phyloP scores from a whole-genome alignment of 2,329 filamentous ascomycete species.

The Pseudogymnoascus sp. region DNA sequence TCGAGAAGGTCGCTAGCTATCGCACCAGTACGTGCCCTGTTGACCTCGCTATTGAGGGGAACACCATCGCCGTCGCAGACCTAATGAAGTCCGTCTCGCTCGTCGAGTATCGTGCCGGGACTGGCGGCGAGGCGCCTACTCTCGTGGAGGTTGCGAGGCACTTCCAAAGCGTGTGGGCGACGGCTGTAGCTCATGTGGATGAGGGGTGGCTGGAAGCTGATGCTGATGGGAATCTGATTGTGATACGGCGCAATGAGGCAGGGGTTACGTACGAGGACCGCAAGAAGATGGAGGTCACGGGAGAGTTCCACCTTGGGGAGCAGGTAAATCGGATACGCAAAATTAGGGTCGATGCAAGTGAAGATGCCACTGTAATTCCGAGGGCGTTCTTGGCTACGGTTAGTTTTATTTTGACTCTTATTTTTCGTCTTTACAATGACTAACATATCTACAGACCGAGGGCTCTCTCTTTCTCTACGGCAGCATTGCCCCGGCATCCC shows the following conservation, averaged over 20 bases:
- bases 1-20: slow-evolving; percentile 69
- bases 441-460: slow-evolving; percentile 57
- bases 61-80: slow-evolving; percentile 77
- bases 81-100: slow-evolving; percentile 88
- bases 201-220: slow-evolving; percentile 77
- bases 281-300: slow-evolving; percentile 61
- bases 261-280: slow-evolving; percentile 70
- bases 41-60: slow-evolving; percentile 66
- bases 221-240: slow-evolving; percentile 77
- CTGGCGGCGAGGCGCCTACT: slow-evolving; percentile 49
- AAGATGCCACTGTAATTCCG: slow-evolving; percentile 64
- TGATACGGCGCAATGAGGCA: slow-evolving; percentile 65
- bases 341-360: slow-evolving; percentile 58
- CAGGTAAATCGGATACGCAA: slow-evolving; percentile 84
- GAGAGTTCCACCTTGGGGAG: slow-evolving; percentile 81
- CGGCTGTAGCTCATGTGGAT: slow-evolving; percentile 66
- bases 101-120: slow-evolving; percentile 59
- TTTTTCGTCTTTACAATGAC: slow-evolving; percentile 3
- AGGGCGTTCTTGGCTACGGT: slow-evolving; percentile 85
- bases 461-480: slow-evolving; percentile 88
- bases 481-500: slow-evolving; percentile 62
- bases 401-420: slow-evolving; percentile 32
- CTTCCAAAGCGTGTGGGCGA: slow-evolving; percentile 75
- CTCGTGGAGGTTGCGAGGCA: slow-evolving; percentile 73
- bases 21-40: slow-evolving; percentile 78